Evolutionary conservation across 805 yeast genomes (phyloP), one percentile per base, ranked within the genome.

Genomic region (Wickerhamiella parazyma): DNA sequence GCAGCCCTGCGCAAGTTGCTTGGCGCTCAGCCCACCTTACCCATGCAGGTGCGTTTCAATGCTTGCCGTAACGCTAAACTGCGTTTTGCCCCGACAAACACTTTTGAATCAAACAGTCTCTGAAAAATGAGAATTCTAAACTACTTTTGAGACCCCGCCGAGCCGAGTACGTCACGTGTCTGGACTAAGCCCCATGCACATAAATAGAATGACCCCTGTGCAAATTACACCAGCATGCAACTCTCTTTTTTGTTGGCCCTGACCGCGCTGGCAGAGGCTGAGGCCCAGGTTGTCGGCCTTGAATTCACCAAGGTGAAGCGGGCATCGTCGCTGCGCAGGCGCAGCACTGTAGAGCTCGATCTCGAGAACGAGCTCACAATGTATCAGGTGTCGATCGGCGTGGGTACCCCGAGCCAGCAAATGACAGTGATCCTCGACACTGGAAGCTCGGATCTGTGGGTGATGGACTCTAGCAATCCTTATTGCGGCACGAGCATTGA

Each of bases 371-470:
- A 14, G 21, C 24, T 40, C 33, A 56, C 61, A 5, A 51, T 55
- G 37, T 44, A 44, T 20, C 16, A 25, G 3, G 35, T 36, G 6
- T 11, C 12, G 12, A 45, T 63, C 25, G 36, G 53, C 16, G 45
- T 81, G 7, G 91, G 91, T 6, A 72, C 81, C 0, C 71, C 77
- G 2, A 55, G 62, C 1, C 80, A 78, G 51, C 55, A 62, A 2
- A 65, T 80, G 8, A 63, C 64, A 2, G 75, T 79, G 3, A 61
- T 76, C 38, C 58, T 81, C 16, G 93, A 81, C 56, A 81, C 89
- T 1, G 93, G 91, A 2, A 78, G 86, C 1, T 69, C 80, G 1
- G 91, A 81, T 55, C 56, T 79, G 41, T 80, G 85, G 84, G 74
- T 80, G 33, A 65, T 71, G 48, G 63, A 67, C 28, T 50, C 67